Evolutionary conservation across 2,329 filamentous ascomycete genomes (phyloP), one percentile per base, ranked within the genome.

Genomic region (Didymella lethalis): DNA sequence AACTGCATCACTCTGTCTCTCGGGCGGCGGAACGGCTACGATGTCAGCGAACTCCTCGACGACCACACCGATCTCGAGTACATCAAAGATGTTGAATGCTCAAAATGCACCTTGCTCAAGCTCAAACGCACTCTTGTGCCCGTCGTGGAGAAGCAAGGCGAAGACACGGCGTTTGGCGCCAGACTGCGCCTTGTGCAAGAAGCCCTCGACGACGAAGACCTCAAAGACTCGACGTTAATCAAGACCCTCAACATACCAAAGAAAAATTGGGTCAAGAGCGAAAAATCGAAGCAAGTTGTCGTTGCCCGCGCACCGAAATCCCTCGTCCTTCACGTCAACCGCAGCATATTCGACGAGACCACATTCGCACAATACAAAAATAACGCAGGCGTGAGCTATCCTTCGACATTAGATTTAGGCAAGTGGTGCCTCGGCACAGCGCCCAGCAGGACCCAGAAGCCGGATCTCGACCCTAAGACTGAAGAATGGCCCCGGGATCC

Each of bases 1-100:
- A 97, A 95, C 72, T 97, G 93, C 71, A 81, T 98, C 46, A 97
- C 94, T 0, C 85, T 98, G 0, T 92, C 90, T 34, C 85, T 98
- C 1, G 91, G 90, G 0, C 79, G 83, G 47, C 84, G 82, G 63
- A 57, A 52, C 25, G 81, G 84, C 18, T 91, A 93, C 70, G 86
- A 92, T 61, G 79, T 98, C 0, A 87, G 88, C 57, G 89, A 95
- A 59, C 89, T 92, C 54, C 79, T 99, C 20, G 90, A 96, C 72
- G 88, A 92, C 23, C 97, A 94, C 73, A 95, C 92, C 28, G 86
- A 88, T 12, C 83, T 97, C 8, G 95, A 98, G 73, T 83, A 85
- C 1, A 97, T 99, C 57, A 88, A 92, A 65, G 92, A 92, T 0
- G 93, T 98, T 2, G 90, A 97, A 71, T 99, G 95, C 76, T 86